Evolutionary conservation across 352 stramenopile genomes (phyloP).

Genomic region (Lagenidium giganteum): DNA sequence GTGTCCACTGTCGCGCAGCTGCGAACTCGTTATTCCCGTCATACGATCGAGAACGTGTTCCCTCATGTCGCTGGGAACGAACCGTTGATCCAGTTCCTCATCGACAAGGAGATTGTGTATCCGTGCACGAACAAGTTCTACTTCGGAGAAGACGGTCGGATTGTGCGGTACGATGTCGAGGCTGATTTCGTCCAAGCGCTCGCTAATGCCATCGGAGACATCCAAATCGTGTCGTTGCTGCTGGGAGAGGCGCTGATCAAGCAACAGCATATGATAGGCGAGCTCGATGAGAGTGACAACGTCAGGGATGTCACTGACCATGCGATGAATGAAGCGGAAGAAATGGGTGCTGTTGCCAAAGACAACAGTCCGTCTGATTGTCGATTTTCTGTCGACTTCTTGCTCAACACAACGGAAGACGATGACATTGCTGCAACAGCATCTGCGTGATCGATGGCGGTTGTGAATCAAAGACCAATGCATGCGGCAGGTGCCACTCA

Average conservation of each 20-base stretch:
- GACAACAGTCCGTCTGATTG: too few relatives aligned
- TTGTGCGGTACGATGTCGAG: conserved; percentile 51
- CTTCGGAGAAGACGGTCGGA: conserved; percentile 46
- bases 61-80: conserved; percentile 64
- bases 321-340: too few relatives aligned
- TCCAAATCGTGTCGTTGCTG: conserved; percentile 41
- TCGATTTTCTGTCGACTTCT: too few relatives aligned
- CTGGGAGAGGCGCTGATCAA: conserved; percentile 50
- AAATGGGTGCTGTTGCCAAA: too few relatives aligned
- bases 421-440: too few relatives aligned
- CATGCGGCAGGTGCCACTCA: too few relatives aligned
- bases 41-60: conserved; percentile 64
- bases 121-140: conserved; percentile 54
- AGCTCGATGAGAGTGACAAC: too few relatives aligned
- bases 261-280: conserved; percentile 50
- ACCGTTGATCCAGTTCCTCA: conserved; percentile 53
- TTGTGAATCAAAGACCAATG: too few relatives aligned
- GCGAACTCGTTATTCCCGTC: conserved; percentile 47
- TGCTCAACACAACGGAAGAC: too few relatives aligned
- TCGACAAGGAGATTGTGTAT: conserved; percentile 48
- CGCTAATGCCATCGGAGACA: conserved; percentile 26
- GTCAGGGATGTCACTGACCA: too few relatives aligned
- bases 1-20: conserved; percentile 30
- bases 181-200: conserved; percentile 57
- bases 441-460: too few relatives aligned